Conservation (phyloP, 495 filamentous ascomycete species). For the Talaromyces stipitatus region DNA sequence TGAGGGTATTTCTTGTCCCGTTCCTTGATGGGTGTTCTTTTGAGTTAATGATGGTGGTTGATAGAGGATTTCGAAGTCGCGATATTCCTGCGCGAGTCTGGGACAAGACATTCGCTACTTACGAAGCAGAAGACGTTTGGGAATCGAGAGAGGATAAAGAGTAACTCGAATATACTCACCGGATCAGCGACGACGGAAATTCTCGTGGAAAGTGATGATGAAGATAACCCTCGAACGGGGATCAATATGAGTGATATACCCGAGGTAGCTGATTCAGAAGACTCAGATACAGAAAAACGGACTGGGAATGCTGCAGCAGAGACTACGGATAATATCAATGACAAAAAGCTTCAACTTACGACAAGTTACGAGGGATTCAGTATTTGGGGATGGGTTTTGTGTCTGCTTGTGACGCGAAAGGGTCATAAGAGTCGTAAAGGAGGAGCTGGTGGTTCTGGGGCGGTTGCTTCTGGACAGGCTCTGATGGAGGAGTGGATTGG, state of each 20-base stretch:
- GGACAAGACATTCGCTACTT: conserved; percentile 80
- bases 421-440: conserved; percentile 25
- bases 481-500: conserved; percentile 94
- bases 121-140: conserved; percentile 69
- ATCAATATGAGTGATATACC: conserved; percentile 32
- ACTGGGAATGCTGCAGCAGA: not conserved
- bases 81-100: conserved; percentile 83
- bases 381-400: conserved; percentile 88
- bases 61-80: conserved; percentile 92
- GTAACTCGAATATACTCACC: conserved; percentile 39
- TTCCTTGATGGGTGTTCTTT: conserved; percentile 5
- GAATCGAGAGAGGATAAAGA: conserved; percentile 48
- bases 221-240: conserved; percentile 20
- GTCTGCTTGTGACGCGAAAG: conserved; percentile 76
- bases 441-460: conserved; percentile 11
- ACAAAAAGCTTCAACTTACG: conserved; percentile 79
- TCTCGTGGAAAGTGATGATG: conserved; percentile 36
- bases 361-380: conserved; percentile 92
- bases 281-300: conserved; percentile 20
- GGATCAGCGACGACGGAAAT: conserved; percentile 38
- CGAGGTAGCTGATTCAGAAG: conserved; percentile 5
- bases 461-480: conserved; percentile 49
- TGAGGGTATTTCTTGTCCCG: conserved; percentile 49
- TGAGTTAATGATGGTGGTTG: conserved; percentile 3
- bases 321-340: conserved; percentile 36